These are phyloP conservation scores for bread wheat (Triticum aestivum) DNA, from an alignment of 176 grass and related monocot species.

Conservation along the genomic window IWGSC_CS_RefSeq_v2.1 NC_057800.1:512369001-512369500, in stretches of 20 bases:
- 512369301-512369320: conserved; percentile 99
- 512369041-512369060: conserved; percentile 18
- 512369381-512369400: neutral
- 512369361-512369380: neutral
- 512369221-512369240: neutral
- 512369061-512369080: neutral
- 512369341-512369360: conserved; percentile 56
- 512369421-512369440: neutral
- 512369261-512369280: conserved; percentile 95
- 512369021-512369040: conserved; percentile 49
- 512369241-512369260: conserved; percentile 27
- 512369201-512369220: neutral
- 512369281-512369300: conserved; percentile 97
- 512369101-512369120: neutral
- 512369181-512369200: neutral
- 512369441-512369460: no score
- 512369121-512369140: conserved; percentile 72
- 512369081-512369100: neutral
- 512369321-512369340: conserved; percentile 89
- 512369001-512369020: conserved; percentile 98
- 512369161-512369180: conserved; percentile 53
- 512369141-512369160: conserved; percentile 96
- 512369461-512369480: no score
- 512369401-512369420: neutral
- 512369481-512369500: no score